These are phyloP conservation scores for Neurospora terricola DNA, from an alignment of 495 filamentous ascomycete genomes.

Conservation along the genomic window DNA sequence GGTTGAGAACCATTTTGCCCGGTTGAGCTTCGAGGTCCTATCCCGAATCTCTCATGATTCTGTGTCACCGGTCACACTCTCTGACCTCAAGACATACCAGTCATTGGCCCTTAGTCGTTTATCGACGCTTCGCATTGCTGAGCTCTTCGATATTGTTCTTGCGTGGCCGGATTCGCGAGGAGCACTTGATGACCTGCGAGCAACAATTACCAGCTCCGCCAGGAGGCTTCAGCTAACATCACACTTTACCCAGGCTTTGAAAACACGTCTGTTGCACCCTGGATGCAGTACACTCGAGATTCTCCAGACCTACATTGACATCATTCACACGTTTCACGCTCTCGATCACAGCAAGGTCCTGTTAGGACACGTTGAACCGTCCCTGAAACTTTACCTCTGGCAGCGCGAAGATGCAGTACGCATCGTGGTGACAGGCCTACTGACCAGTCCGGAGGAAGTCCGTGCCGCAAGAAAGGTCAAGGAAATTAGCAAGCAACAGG, in stretches of 20 bases:
- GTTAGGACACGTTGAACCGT: slow-evolving; percentile 71
- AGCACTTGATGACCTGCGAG: slow-evolving; percentile 68
- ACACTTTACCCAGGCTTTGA: slow-evolving; percentile 57
- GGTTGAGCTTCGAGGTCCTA: slow-evolving; percentile 54
- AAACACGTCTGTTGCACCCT: slow-evolving; percentile 70
- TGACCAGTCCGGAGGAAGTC: slow-evolving; percentile 53
- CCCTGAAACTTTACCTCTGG: slow-evolving; percentile 77
- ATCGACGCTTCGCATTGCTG: slow-evolving; percentile 66
- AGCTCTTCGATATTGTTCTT: slow-evolving; percentile 82
- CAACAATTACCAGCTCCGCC: slow-evolving; percentile 43
- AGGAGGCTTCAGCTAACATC: slow-evolving; percentile 56
- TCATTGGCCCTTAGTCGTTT: slow-evolving; percentile 68
- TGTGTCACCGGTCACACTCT: slow-evolving; percentile 34
- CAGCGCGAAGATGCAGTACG: slow-evolving; percentile 89
- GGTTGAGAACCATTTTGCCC: slow-evolving; percentile 62
- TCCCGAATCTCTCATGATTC: slow-evolving; percentile 23
- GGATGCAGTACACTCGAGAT: slow-evolving; percentile 86
- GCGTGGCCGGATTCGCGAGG: slow-evolving; percentile 73
- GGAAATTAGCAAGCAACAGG: slow-evolving; percentile 18
- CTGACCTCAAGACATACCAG: slow-evolving; percentile 68
- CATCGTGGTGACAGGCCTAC: slow-evolving; percentile 75
- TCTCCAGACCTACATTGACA: slow-evolving; percentile 78
- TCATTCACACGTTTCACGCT: slow-evolving; percentile 82
- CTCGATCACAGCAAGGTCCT: slow-evolving; percentile 88
- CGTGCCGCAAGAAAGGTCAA: slow-evolving; percentile 22